phyloP scores from a whole-genome alignment of 1,284 basidiomycete species.

The Lentinula novae-zelandiae region DNA sequence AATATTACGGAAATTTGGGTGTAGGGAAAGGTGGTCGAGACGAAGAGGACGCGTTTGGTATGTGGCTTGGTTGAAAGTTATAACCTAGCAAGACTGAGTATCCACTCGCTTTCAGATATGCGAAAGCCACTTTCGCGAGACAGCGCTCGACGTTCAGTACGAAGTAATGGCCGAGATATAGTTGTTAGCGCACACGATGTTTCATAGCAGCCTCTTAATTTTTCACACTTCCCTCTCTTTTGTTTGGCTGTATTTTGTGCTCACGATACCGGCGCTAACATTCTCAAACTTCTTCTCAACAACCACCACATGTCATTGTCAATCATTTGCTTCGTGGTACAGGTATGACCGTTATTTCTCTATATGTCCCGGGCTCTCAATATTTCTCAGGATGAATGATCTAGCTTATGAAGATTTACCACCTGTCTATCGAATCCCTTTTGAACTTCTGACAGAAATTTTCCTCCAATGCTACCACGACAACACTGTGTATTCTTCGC shows the following conservation, averaged over 20 bases:
- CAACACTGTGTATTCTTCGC: slow-evolving; percentile 4
- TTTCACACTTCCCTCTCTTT: not conserved
- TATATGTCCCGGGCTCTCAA: not conserved
- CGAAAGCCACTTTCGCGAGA: slow-evolving; percentile 77
- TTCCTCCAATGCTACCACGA: slow-evolving; percentile 11
- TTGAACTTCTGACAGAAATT: slow-evolving; percentile 8
- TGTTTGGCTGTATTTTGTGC: too few relatives aligned
- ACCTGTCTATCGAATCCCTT: not conserved
- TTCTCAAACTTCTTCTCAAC: not conserved
- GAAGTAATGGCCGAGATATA: slow-evolving; percentile 70
- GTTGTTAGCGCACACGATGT: slow-evolving; percentile 70
- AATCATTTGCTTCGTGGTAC: not conserved
- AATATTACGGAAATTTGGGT: slow-evolving; percentile 82
- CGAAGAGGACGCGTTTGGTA: slow-evolving; percentile 90
- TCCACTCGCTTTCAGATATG: slow-evolving; percentile 63
- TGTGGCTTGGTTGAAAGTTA: slow-evolving; percentile 27
- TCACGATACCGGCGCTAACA: not conserved
- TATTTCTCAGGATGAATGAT: not conserved
- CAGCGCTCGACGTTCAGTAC: slow-evolving; percentile 55
- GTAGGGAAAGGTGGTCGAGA: slow-evolving; percentile 64
- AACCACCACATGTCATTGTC: not conserved
- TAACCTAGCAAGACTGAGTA: not conserved
- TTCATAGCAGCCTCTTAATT: slow-evolving; percentile 32
- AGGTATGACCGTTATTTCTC: not conserved
- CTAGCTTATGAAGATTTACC: not conserved